Percentiles rank a stretch among this genome's conserved stretches.
These are phyloP conservation scores for Picea mariana DNA, from an alignment of 83 land plant species.

Conservation along the genomic window DNA sequence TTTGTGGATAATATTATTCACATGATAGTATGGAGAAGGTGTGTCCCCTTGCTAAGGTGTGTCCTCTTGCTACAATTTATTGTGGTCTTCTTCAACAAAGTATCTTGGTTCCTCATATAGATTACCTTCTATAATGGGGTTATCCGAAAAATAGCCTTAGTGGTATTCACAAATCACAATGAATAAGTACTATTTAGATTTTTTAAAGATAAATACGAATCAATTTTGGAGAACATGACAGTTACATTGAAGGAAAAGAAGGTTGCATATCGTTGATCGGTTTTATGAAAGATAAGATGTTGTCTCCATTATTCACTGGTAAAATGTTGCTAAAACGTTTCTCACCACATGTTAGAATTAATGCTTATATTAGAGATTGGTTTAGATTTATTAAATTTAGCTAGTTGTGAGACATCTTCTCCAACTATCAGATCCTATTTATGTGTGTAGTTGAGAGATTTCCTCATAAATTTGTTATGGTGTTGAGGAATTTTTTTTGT, in stretches of 20 bases:
- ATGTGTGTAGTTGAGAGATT: too few species aligned
- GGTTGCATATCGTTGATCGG: not conserved
- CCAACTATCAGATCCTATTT: too few species aligned
- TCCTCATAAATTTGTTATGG: too few species aligned
- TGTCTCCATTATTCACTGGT: too few species aligned
- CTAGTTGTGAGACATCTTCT: too few species aligned
- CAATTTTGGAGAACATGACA: not conserved
- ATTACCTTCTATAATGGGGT: not conserved
- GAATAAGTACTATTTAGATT: too few species aligned
- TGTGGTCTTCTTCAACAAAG: not conserved
- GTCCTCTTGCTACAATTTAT: not conserved
- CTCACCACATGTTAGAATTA: too few species aligned
- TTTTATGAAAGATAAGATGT: not conserved
- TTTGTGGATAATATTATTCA: not conserved
- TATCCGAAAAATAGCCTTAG: not conserved
- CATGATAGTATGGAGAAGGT: not conserved
- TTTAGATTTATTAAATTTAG: too few species aligned
- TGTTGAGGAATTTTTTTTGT: too few species aligned
- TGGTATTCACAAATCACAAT: not conserved
- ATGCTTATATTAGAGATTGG: too few species aligned
- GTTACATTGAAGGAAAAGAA: too few species aligned
- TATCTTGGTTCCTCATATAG: not conserved
- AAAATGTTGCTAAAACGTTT: too few species aligned
- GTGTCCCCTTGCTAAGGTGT: fast-evolving
- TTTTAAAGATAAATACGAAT: not conserved